These are phyloP conservation scores for Tulasnella sp. DNA, from an alignment of 768 basidiomycete species.

Conservation along the genomic window DNA sequence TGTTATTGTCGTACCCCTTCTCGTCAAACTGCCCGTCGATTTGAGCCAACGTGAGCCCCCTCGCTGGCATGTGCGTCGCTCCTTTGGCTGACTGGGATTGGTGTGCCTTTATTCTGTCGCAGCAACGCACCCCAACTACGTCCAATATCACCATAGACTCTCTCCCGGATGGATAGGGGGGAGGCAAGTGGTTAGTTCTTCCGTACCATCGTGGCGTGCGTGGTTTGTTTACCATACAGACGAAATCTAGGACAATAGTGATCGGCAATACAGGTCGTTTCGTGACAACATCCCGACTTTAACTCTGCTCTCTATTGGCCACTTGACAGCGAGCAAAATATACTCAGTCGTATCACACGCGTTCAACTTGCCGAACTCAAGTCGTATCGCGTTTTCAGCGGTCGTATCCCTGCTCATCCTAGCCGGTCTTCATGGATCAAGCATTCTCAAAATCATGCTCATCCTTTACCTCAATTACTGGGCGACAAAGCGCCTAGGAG, in stretches of 20 bases:
- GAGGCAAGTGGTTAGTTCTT: slow-evolving; percentile 66
- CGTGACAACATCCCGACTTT: slow-evolving; percentile 76
- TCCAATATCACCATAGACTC: slow-evolving; percentile 58
- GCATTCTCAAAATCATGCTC: slow-evolving; percentile 71
- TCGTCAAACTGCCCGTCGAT: slow-evolving; percentile 74
- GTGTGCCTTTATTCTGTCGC: slow-evolving; percentile 32
- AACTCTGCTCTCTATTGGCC: slow-evolving; percentile 53
- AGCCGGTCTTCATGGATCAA: slow-evolving; percentile 76
- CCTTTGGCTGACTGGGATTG: background rate
- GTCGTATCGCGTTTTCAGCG: slow-evolving; percentile 62
- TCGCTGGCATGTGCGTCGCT: slow-evolving; percentile 2
- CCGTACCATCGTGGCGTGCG: background rate
- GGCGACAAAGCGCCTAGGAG: slow-evolving; percentile 54
- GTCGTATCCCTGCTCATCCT: slow-evolving; percentile 67
- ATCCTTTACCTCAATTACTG: slow-evolving; percentile 74
- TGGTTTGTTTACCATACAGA: background rate
- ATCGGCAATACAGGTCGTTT: slow-evolving; percentile 88
- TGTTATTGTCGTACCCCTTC: slow-evolving; percentile 63
- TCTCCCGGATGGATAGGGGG: slow-evolving; percentile 82
- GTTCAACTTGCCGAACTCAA: slow-evolving; percentile 36
- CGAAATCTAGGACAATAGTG: slow-evolving; percentile 83
- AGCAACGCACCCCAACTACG: slow-evolving; percentile 80
- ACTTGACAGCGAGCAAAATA: slow-evolving; percentile 60
- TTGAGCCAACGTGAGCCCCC: slow-evolving; percentile 71
- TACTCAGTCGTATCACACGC: slow-evolving; percentile 45